Base-by-base conservation (phyloP, 169 alveolate species). In the Plasmodium vinckei region DNA sequence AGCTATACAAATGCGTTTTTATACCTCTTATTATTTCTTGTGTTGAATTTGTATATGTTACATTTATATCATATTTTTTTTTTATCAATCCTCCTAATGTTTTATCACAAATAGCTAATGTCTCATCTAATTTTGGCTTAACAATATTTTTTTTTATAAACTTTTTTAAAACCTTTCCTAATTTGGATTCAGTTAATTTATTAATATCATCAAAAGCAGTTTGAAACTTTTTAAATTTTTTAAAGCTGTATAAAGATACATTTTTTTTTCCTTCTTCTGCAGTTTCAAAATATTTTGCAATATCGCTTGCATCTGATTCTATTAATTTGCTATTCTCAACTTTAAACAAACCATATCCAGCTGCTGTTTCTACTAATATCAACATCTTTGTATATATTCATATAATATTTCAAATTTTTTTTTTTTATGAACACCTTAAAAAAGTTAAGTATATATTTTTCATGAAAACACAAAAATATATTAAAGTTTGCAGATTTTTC, bases 311-410 rank as follows among this genome's bases (percentile, higher is more conserved):
- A 67, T 93, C 94, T 89, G 96, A 95, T 84, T 95, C 96, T 25
- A 97, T 91, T 91, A 96, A 93, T 88, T 96, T 97, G 61, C 94
- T 96, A 89, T 98, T 97, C 73, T 96, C 92, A 33, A 98, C 96
- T 92, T 96, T 95, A 94, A 98, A 99, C 42, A 99, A 96, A 71
- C 99, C 99, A 92, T 97, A 98, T 47, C 99, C 99, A 21, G 99
- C 99, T 15, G 99, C 98, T 19, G 99, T 98, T 94, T 99, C 99
- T 70, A 98, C 95, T 25, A 99, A 96, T 75, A 98, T 97, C 94
- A 98, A 93, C 99, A 99, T 98, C 73, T 92, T 95, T 57, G 7
- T 44, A 33, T 33, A 33, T 33, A 33, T 33, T 33, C 42, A 33
- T 33, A 5, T 33, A 33, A 33, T 33, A 33, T 33, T 33, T 3